Percentiles rank a stretch among this genome's conserved stretches.
phyloP scores from a whole-genome alignment of 352 stramenopile species.

The Aphanomyces astaci region DNA sequence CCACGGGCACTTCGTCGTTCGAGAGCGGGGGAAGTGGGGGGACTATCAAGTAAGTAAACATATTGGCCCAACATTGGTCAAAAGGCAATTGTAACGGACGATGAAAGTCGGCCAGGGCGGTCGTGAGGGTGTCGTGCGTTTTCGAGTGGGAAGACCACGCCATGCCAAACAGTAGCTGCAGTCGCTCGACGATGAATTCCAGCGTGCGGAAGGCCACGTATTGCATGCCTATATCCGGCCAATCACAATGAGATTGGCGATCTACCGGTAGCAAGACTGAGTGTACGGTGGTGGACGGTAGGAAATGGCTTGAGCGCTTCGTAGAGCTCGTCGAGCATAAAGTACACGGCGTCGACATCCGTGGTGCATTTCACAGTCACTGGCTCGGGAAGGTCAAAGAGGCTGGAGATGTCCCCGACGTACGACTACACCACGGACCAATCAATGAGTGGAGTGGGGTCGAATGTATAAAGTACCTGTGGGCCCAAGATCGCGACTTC shows the following conservation, averaged over 20 bases:
- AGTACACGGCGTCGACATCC: slow-evolving; percentile 15
- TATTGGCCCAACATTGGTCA: too few species aligned
- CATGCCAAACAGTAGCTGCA: background rate
- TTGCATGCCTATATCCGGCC: slow-evolving; percentile 4
- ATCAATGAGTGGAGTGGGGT: too few species aligned
- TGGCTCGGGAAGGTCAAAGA: slow-evolving; percentile 21
- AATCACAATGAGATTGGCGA: background rate
- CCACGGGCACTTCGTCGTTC: background rate
- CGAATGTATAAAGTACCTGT: slow-evolving; percentile 5
- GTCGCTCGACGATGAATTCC: slow-evolving; percentile 9
- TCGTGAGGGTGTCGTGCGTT: background rate
- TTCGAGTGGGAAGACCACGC: background rate
- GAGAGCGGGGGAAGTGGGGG: background rate
- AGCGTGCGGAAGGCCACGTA: slow-evolving; percentile 6
- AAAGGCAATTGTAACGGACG: too few species aligned
- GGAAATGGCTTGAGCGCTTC: background rate
- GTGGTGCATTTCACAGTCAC: slow-evolving; percentile 11
- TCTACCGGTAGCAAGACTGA: background rate
- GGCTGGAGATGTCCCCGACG: slow-evolving; percentile 12
- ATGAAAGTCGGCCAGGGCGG: background rate
- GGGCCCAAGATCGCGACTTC: slow-evolving; percentile 16
- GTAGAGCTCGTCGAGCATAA: slow-evolving; percentile 8
- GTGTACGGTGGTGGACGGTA: background rate
- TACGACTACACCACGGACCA: slow-evolving; percentile 3
- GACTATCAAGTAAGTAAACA: too few species aligned